Evolutionary conservation across 2,329 filamentous ascomycete genomes (phyloP), one percentile per base, ranked within the genome.

Genomic region (Arthrobotrys conoides): DNA sequence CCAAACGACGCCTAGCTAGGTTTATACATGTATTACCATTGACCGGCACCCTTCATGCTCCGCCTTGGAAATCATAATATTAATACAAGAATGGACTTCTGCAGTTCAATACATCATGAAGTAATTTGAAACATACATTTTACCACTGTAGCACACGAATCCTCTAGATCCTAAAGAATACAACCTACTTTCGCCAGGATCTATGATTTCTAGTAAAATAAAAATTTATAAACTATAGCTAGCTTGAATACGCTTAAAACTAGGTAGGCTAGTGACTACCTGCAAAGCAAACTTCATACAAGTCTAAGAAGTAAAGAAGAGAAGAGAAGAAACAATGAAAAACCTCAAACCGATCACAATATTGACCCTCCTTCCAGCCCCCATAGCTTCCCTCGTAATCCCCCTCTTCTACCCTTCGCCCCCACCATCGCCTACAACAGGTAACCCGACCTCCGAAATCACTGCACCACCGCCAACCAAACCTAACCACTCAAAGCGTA

Each of bases 351-450:
- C 48, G 12, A 14, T 27, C 20, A 16, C 20, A 33, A 55, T 33
- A n/a, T 3, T 36, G 10, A 36, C n/a, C 53, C 30, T 20, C 27
- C 6, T 30, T 30, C 14, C 53, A 12, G 5, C 30, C n/a, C 16
- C 30, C n/a, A 30, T 59, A 12, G 3, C 27, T n/a, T 38, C 53
- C n/a, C 53, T 59, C 53, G 53, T 38, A 59, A 59, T 59, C 30
- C 53, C 53, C 30, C 16, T 24, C 30, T 55, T 33, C 24, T 27
- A 10, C 51, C 14, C 22, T 5, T 14, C 53, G 2, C n/a, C 30
- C 16, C 30, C 53, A 22, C 24, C 53, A 22, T 38, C 53, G 5
- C 53, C 53, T n/a, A 59, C 53, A 3, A 59, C 53, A 22, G n/a
- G 6, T 3, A 16, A 12, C 51, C 51, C n/a, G n/a, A n/a, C 51